A percentile compares a stretch with the other conserved stretches of the same genome.
Conservation (phyloP, 768 basidiomycete species). For the Tricholomella constricta region DNA sequence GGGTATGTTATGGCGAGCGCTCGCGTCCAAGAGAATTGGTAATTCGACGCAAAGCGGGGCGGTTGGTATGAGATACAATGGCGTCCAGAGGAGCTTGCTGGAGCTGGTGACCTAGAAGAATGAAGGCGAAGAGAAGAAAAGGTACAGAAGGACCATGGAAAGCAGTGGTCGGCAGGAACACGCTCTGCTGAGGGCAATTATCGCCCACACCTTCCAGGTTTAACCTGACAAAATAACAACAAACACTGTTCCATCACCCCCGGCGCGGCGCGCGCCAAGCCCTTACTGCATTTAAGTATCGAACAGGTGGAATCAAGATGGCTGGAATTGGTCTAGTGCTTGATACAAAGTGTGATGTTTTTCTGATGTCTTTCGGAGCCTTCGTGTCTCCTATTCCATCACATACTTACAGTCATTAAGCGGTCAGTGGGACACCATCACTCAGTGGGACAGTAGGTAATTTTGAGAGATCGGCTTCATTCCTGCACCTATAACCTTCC, state of each 20-base stretch:
- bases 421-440: too few relatives aligned
- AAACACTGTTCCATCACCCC: conserved; percentile 12
- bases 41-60: background rate
- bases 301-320: too few relatives aligned
- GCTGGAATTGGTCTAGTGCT: background rate
- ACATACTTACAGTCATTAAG: too few relatives aligned
- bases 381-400: too few relatives aligned
- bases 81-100: background rate
- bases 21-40: conserved; percentile 5
- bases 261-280: too few relatives aligned
- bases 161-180: conserved; percentile 12
- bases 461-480: too few relatives aligned
- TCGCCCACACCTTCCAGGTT: conserved; percentile 7
- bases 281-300: too few relatives aligned
- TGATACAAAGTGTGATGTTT: background rate
- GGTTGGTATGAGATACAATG: conserved; percentile 10
- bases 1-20: conserved; percentile 8
- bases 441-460: too few relatives aligned
- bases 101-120: conserved; percentile 6
- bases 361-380: background rate
- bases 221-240: conserved; percentile 22
- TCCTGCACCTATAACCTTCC: too few relatives aligned
- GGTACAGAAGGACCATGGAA: conserved; percentile 12
- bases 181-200: background rate
- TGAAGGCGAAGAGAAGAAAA: background rate